Evolutionary conservation across 495 filamentous ascomycete genomes (phyloP), one percentile per base, ranked within the genome.

Genomic region (Penicillium paradoxum): DNA sequence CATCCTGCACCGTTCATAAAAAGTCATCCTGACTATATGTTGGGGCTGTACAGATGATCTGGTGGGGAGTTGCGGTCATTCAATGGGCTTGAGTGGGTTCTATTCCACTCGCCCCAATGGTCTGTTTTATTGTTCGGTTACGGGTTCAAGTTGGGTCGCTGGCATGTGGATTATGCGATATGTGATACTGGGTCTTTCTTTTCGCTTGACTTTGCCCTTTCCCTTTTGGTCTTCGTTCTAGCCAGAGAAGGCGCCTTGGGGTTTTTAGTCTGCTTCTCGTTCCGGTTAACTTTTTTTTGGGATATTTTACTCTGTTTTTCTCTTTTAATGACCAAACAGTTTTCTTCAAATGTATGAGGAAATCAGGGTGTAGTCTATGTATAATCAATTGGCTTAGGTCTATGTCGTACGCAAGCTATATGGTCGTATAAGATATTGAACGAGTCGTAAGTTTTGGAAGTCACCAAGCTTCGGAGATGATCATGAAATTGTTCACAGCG

Each of bases 1-100:
- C 10, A 83, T 91, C 54, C 68, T 93, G 68, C 84, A 80, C 74
- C 90, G 51, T 24, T 53, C 87, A 72, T 91, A 60, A 64, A 49
- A 32, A 13, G 6, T 37, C 53, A 36, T 17, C 51, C 42, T 25
- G 33, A 21, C 24, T 27, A 43, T 52, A 47, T 33, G 52, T 47
- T 27, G 24, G 52, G 42, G 50, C 48, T 66, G 55, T 62, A 64
- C 56, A 59, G 55, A 34, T 41, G 39, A 40, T 54, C 46, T 50
- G 46, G 24, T 47, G 27, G 36, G 33, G 2, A 38, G 10, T 56
- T 19, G 27, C 15, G 39, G 33, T 14, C 3, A 15, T 32, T 44
- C 32, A 37, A 27, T 32, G 21, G 51, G 38, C 5, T 32, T 52
- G 40, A n/a, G n/a, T n/a, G n/a, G n/a, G n/a, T n/a, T n/a, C 49